Evolutionary conservation across 1,139 yeast genomes (phyloP).

Genomic region (Nakaseomyces glabratus): DNA sequence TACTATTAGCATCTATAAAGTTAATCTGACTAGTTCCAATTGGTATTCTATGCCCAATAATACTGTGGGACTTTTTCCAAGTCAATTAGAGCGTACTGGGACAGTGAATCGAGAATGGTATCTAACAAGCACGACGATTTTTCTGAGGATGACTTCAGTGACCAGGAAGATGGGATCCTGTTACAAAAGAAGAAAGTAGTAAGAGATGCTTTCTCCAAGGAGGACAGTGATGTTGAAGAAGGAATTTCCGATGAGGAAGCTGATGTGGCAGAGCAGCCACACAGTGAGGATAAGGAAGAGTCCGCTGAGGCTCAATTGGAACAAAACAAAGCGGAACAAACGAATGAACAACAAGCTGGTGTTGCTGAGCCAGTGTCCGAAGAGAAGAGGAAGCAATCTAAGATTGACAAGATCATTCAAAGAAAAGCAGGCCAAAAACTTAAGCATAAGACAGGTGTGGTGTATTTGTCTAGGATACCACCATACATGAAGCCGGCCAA

Average conservation of each 20-base stretch:
- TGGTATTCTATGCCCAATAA: too few relatives aligned
- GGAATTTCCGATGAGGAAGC: too few relatives aligned
- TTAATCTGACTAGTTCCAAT: too few relatives aligned
- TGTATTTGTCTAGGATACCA: slow-evolving; percentile 82
- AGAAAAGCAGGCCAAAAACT: slow-evolving; percentile 50
- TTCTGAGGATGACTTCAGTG: slow-evolving; percentile 6
- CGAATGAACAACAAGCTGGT: background rate
- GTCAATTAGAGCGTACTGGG: too few relatives aligned
- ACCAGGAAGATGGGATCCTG: slow-evolving; percentile 2
- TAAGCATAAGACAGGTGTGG: slow-evolving; percentile 72
- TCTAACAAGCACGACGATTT: too few relatives aligned
- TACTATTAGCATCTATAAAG: too few relatives aligned
- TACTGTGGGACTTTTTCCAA: too few relatives aligned
- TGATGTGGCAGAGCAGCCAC: background rate
- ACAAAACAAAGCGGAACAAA: background rate
- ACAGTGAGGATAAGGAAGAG: background rate
- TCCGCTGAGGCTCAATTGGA: background rate
- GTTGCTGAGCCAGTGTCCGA: too few relatives aligned
- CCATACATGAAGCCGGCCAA: slow-evolving; percentile 97
- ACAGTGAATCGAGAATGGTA: too few relatives aligned
- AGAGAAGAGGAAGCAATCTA: background rate
- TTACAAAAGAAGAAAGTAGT: slow-evolving; percentile 5
- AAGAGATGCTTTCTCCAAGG: slow-evolving; percentile 1
- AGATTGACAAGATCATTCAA: slow-evolving; percentile 14
- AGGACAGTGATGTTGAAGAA: slow-evolving; percentile 2